These are phyloP conservation scores for Haemoproteus tartakovskyi DNA, from an alignment of 169 alveolate genomes.

Conservation along the genomic window DNA sequence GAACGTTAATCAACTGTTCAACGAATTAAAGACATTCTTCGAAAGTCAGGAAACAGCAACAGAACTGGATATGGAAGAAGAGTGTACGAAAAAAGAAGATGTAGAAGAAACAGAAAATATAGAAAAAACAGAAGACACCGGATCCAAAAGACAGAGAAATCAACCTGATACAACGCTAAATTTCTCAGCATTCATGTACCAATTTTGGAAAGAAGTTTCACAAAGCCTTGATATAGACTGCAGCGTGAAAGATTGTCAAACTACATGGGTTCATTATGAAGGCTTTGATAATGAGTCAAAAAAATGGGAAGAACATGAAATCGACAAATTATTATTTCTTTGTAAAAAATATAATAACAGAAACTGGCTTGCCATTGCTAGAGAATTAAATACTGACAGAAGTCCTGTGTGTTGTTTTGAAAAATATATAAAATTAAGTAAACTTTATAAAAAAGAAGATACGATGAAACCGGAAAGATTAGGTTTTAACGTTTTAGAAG, in stretches of 20 bases:
- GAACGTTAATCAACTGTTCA: constrained; percentile 13
- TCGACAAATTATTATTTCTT: constrained; percentile 16
- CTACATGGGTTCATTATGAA: constrained; percentile 38
- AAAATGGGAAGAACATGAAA: constrained; percentile 41
- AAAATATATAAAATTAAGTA: constrained; percentile 37
- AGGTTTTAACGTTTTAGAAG: constrained; percentile 58
- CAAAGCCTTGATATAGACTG: not conserved
- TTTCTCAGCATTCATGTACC: constrained; percentile 7
- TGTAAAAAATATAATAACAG: constrained; percentile 26
- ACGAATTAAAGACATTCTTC: constrained; percentile 17
- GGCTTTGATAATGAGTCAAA: constrained; percentile 51
- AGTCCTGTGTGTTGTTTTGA: constrained; percentile 52
- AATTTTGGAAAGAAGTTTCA: constrained; percentile 40
- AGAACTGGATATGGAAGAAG: not conserved
- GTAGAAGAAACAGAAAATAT: not conserved
- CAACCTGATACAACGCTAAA: not conserved
- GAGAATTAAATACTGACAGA: constrained; percentile 53
- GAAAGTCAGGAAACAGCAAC: not conserved
- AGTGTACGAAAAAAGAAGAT: not conserved
- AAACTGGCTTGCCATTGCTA: constrained; percentile 38
- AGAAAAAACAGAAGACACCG: not conserved
- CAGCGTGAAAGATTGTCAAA: constrained; percentile 37
- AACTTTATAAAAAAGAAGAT: constrained; percentile 24
- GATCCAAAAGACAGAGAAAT: too few species aligned
- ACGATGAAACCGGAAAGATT: constrained; percentile 35